Evolutionary conservation across 2,329 filamentous ascomycete genomes (phyloP).

Genomic region (Calonectria fujianensis): DNA sequence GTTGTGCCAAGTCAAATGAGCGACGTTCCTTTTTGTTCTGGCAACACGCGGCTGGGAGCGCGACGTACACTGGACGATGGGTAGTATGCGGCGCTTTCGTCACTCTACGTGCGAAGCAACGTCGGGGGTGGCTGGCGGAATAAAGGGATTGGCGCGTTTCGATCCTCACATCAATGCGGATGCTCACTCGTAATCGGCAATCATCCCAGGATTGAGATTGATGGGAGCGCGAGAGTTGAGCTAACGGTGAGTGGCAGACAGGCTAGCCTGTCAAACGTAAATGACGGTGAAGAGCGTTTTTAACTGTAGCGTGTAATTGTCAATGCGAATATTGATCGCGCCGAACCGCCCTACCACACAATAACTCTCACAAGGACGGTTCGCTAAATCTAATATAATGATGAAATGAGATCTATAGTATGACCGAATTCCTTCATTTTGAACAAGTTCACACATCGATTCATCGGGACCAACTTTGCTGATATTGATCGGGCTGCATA

Average conservation of each 20-base stretch:
- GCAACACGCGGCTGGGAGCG: slow-evolving; percentile 35
- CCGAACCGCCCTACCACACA: not conserved
- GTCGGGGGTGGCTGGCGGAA: slow-evolving; percentile 19
- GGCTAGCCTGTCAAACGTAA: not conserved
- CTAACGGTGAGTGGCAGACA: not conserved
- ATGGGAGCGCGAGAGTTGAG: not conserved
- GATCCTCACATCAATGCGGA: slow-evolving; percentile 25
- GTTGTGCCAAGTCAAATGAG: slow-evolving; percentile 31
- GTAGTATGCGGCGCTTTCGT: not conserved
- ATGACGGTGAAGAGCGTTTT: slow-evolving; percentile 6
- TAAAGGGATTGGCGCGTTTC: slow-evolving; percentile 33
- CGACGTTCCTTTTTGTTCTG: slow-evolving; percentile 27
- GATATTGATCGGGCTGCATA: not conserved
- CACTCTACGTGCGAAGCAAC: slow-evolving; percentile 15
- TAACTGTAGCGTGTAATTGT: not conserved
- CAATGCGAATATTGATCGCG: not conserved
- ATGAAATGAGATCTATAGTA: not conserved
- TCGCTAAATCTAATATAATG: not conserved
- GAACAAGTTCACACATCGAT: no score
- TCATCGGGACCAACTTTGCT: no score
- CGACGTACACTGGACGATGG: slow-evolving; percentile 12
- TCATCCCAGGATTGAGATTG: slow-evolving; percentile 20
- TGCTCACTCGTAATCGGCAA: slow-evolving; percentile 32
- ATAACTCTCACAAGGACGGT: not conserved
- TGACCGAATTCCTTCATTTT: not conserved